Base-by-base conservation (phyloP, 768 basidiomycete species). In the Amanita thiersii region DNA sequence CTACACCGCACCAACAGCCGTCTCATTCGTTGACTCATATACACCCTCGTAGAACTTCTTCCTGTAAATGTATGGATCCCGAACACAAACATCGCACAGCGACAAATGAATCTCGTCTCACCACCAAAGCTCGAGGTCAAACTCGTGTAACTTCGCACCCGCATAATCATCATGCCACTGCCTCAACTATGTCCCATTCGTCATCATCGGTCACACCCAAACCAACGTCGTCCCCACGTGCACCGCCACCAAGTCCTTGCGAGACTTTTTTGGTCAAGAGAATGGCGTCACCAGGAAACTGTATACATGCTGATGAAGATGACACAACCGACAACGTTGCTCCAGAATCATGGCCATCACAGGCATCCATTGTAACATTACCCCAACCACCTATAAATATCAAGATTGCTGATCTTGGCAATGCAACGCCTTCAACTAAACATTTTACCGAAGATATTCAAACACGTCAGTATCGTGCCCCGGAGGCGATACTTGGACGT, bases 381-480 rank as follows among this genome's bases (percentile, higher is more conserved):
- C 31, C 36, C 41, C 21, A 34, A 29, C 20, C 69, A 12, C 74
- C 75, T 2, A 79, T 96, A 50, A 80, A 75, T 14, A 75, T 96
- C 56, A 94, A 96, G 70, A 92, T 96, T 47, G 91, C 91, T 21
- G 91, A 96, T 64, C 66, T 96, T 32, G 91, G 91, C 18, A 96
- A 96, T 57, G 92, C 91, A 18, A 92, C 91, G 25, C 91, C 89
- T 11, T 81, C 86, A n/a, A 81, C 67, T 50, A 79, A 81, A 52
- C 90, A 94, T 57, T 96, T 78, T 57, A 94, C 91, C 6, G 91
- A 93, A 54, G 91, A 92, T 56, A 94, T 93, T 50, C 92, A 94
- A 64, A 96, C 91, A n/a, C 77, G 91, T 31, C 91, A 94, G 56
- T 96, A 96, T 58, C 83, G 91, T 47, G 77, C 86, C 19, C 91